A percentile compares a stretch with the other conserved stretches of the same genome.
Evolutionary conservation across 768 basidiomycete genomes (phyloP).

Genomic region (Leccinum obscurum): DNA sequence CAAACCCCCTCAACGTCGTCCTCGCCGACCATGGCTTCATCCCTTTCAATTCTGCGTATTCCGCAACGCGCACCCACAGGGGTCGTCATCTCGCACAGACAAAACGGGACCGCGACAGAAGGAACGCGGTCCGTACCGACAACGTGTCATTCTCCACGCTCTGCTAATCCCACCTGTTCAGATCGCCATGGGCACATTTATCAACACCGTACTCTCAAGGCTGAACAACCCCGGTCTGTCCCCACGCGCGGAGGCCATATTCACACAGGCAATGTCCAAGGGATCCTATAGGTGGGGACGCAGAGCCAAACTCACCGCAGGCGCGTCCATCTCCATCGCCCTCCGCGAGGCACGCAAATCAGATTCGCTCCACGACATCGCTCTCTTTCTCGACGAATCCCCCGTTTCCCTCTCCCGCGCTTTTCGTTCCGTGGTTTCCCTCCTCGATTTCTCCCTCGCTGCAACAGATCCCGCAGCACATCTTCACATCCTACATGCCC

Average conservation of each 20-base stretch:
- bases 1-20: slow-evolving; percentile 59
- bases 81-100: not conserved
- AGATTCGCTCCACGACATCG: slow-evolving; percentile 67
- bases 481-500: slow-evolving; percentile 55
- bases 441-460: slow-evolving; percentile 54
- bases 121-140: slow-evolving; percentile 53
- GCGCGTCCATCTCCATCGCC: slow-evolving; percentile 66
- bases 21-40: slow-evolving; percentile 50
- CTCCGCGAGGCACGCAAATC: slow-evolving; percentile 70
- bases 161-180: slow-evolving; percentile 31
- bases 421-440: slow-evolving; percentile 50
- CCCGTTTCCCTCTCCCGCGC: slow-evolving; percentile 51
- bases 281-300: slow-evolving; percentile 72
- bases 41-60: slow-evolving; percentile 37
- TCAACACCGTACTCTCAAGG: slow-evolving; percentile 57
- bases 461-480: slow-evolving; percentile 60
- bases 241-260: slow-evolving; percentile 65
- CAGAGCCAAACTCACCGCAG: slow-evolving; percentile 67
- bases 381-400: slow-evolving; percentile 60
- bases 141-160: slow-evolving; percentile 14
- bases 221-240: slow-evolving; percentile 60
- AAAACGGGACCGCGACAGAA: slow-evolving; percentile 49
- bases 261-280: slow-evolving; percentile 63
- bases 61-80: slow-evolving; percentile 42
- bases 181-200: slow-evolving; percentile 65